Conservation (phyloP, 495 filamentous ascomycete genomes). For the Venustampulla echinocandica region DNA sequence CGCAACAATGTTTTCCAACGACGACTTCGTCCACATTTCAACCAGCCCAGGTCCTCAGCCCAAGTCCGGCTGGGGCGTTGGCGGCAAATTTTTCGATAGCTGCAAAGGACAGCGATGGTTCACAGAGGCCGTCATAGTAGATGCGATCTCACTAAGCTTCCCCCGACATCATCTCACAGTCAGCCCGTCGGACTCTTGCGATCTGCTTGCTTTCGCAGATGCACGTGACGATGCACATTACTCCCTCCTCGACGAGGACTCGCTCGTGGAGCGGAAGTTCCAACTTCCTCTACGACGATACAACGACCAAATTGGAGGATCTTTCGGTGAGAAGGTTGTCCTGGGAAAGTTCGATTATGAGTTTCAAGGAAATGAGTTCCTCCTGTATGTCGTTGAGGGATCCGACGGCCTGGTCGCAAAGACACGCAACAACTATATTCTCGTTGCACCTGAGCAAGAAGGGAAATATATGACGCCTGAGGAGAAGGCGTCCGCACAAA, state of each 20-base stretch:
- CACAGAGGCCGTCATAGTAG: constrained; percentile 44
- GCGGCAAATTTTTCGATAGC: constrained; percentile 22
- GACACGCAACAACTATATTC: constrained; percentile 39
- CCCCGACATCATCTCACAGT: constrained; percentile 42
- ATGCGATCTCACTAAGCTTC: constrained; percentile 40
- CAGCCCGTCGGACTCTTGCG: constrained; percentile 22
- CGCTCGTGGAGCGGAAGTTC: constrained; percentile 36
- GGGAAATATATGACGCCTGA: constrained; percentile 6
- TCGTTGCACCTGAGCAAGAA: constrained; percentile 27
- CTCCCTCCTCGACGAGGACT: constrained; percentile 19
- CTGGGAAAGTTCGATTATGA: constrained; percentile 48
- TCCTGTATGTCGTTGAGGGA: constrained; percentile 45
- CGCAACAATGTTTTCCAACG: constrained; percentile 8
- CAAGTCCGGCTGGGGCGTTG: neutral
- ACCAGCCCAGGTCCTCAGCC: neutral
- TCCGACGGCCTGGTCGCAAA: constrained; percentile 34
- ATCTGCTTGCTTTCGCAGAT: constrained; percentile 44
- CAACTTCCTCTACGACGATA: constrained; percentile 42
- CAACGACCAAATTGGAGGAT: constrained; percentile 33
- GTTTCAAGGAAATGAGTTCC: constrained; percentile 39
- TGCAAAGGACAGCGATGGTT: constrained; percentile 36
- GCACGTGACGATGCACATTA: constrained; percentile 32
- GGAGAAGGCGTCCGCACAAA: constrained; percentile 7
- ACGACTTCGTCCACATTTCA: constrained; percentile 22
- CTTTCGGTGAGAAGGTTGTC: constrained; percentile 30